phyloP scores from a whole-genome alignment of 1,139 yeast species.

The Oligophagozyma castellii region DNA sequence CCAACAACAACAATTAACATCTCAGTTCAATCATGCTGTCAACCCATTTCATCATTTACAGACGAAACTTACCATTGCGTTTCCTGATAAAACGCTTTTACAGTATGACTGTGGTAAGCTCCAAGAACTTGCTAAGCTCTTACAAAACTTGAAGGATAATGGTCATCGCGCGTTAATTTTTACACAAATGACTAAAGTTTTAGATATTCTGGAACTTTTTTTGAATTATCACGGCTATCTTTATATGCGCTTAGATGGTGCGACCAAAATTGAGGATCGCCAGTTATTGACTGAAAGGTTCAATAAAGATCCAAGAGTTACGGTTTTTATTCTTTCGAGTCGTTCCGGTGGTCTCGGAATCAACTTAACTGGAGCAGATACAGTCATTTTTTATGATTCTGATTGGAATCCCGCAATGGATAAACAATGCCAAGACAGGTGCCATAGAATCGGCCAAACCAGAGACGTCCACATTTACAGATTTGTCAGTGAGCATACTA shows the following conservation, averaged over 20 bases:
- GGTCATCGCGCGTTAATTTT: constrained; percentile 93
- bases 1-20: constrained; percentile 27
- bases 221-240: constrained; percentile 89
- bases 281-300: constrained; percentile 88
- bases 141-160: constrained; percentile 64
- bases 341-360: constrained; percentile 98
- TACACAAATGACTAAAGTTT: constrained; percentile 95
- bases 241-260: constrained; percentile 92
- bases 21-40: constrained; percentile 29
- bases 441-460: constrained; percentile 97
- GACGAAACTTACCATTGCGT: constrained; percentile 79
- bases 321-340: constrained; percentile 85
- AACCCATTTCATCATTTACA: constrained; percentile 79
- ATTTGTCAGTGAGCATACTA: constrained; percentile 90
- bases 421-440: constrained; percentile 96
- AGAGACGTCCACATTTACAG: constrained; percentile 96
- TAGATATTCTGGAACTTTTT: constrained; percentile 87
- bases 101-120: constrained; percentile 97
- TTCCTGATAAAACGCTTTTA: constrained; percentile 84
- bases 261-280: constrained; percentile 93
- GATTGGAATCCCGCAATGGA: constrained; percentile 99
- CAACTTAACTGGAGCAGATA: constrained; percentile 95
- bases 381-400: constrained; percentile 96
- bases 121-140: constrained; percentile 62
- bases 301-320: constrained; percentile 72